phyloP scores from a whole-genome alignment of 2,329 filamentous ascomycete genomes.

The Ophiostoma ulmi region DNA sequence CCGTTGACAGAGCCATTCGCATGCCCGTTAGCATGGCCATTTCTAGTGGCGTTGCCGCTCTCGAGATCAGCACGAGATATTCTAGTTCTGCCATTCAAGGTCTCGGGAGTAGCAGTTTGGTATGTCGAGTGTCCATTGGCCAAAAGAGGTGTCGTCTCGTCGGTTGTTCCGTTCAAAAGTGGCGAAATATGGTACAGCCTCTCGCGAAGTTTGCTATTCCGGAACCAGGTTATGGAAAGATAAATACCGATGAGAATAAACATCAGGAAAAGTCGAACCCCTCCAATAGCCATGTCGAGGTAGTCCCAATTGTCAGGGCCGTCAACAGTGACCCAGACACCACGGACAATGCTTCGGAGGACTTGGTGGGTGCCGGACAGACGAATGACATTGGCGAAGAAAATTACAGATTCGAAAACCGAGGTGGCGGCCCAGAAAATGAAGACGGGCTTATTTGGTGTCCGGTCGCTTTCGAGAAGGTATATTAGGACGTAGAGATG shows the following conservation, averaged over 20 bases:
- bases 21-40: constrained; percentile 27
- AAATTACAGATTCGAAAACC: constrained; percentile 66
- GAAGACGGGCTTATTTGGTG: constrained; percentile 74
- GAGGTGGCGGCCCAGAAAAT: constrained; percentile 71
- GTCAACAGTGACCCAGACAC: constrained; percentile 39
- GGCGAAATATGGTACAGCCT: constrained; percentile 39
- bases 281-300: constrained; percentile 61
- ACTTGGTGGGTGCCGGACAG: constrained; percentile 51
- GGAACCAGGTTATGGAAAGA: constrained; percentile 41
- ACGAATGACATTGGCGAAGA: constrained; percentile 62
- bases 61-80: neutral
- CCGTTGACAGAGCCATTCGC: constrained; percentile 40
- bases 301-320: constrained; percentile 50
- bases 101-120: constrained; percentile 28
- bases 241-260: constrained; percentile 52
- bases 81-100: constrained; percentile 11
- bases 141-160: constrained; percentile 61
- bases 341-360: constrained; percentile 33
- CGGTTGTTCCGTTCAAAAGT: constrained; percentile 23
- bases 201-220: constrained; percentile 36
- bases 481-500: constrained; percentile 26
- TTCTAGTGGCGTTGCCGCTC: constrained; percentile 4
- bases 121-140: constrained; percentile 34
- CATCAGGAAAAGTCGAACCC: constrained; percentile 40
- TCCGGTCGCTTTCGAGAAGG: constrained; percentile 69